Base-by-base conservation (phyloP, 2,329 filamentous ascomycete species). In the Pseudogymnoascus sp. region DNA sequence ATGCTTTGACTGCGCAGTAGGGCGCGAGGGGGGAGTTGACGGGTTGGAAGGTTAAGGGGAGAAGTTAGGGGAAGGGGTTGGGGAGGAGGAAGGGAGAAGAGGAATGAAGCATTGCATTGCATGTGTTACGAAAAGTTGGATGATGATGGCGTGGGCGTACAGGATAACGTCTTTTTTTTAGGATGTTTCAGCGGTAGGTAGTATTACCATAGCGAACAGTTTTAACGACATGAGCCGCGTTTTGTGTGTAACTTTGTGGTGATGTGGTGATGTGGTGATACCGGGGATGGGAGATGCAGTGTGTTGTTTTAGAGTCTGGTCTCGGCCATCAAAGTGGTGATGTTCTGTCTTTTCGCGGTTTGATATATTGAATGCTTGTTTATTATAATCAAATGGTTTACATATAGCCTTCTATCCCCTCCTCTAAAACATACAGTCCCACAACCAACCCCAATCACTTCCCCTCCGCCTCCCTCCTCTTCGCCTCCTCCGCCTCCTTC, bases 401-500 rank as follows among this genome's bases (percentile, higher is more conserved):
- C 39, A 16, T n/a, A 10, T 40, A n/a, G 5, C 26, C 6, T 29
- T 29, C 26, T 26, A 5, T 26, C 23, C 5, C 23, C 23, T 2
- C 3, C 23, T 26, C 23, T n/a, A n/a, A n/a, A n/a, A n/a, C n/a
- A n/a, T n/a, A n/a, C n/a, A n/a, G n/a, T n/a, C n/a, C n/a, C n/a
- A n/a, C n/a, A n/a, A n/a, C n/a, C n/a, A n/a, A n/a, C n/a, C n/a
- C n/a, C 23, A 26, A 26, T 26, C 7, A 47, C 66, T 69, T 66
- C 66, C 72, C 72, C 16, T 64, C 74, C 14, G 68, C 67, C 7
- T 75, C 78, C 65, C 78, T 80, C 72, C 80, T 84, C 75, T 86
- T 86, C 10, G 82, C 86, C 71, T 88, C 87, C 66, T 89, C 89
- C 0, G 86, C 88, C 64, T 89, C 88, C 70, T 79, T 81, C 77